A percentile compares a stretch with the other conserved stretches of the same genome.
Evolutionary conservation across 2,329 filamentous ascomycete genomes (phyloP).

Genomic region (Penicillium thymicola): DNA sequence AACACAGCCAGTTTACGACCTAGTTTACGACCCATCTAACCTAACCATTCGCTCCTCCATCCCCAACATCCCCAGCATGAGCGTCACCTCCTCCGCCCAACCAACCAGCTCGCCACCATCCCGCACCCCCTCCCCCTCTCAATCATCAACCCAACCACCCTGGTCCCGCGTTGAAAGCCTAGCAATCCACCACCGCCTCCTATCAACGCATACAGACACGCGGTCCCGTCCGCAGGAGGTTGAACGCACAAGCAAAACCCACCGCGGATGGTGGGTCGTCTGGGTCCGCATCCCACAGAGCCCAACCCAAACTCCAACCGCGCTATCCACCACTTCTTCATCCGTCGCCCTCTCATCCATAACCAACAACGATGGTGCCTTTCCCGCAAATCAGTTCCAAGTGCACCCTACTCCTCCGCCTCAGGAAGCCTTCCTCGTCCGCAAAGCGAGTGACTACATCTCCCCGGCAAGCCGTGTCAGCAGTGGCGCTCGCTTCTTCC

Average conservation of each 20-base stretch:
- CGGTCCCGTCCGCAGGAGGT: constrained; percentile 48
- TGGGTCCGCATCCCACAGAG: constrained; percentile 55
- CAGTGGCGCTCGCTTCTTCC: constrained; percentile 37
- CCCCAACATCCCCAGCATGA: constrained; percentile 60
- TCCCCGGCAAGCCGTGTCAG: constrained; percentile 30
- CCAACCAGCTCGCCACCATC: constrained; percentile 13
- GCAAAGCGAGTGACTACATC: constrained; percentile 44
- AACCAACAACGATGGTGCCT: neutral
- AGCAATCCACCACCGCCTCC: constrained; percentile 59
- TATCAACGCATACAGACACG: constrained; percentile 56
- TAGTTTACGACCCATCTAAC: constrained; percentile 59
- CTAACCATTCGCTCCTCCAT: constrained; percentile 60
- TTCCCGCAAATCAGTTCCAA: neutral
- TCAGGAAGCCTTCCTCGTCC: constrained; percentile 47
- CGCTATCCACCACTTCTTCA: constrained; percentile 14
- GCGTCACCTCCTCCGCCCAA: constrained; percentile 21
- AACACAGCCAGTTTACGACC: constrained; percentile 53
- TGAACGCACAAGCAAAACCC: constrained; percentile 61
- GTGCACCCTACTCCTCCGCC: neutral
- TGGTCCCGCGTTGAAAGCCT: constrained; percentile 60
- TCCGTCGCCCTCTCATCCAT: constrained; percentile 14
- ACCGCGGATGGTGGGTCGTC: constrained; percentile 64
- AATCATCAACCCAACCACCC: constrained; percentile 30
- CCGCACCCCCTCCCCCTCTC: constrained; percentile 57
- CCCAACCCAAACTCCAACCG: constrained; percentile 5